Evolutionary conservation across 805 yeast genomes (phyloP), one percentile per base, ranked within the genome.

Genomic region (Candida maesae): DNA sequence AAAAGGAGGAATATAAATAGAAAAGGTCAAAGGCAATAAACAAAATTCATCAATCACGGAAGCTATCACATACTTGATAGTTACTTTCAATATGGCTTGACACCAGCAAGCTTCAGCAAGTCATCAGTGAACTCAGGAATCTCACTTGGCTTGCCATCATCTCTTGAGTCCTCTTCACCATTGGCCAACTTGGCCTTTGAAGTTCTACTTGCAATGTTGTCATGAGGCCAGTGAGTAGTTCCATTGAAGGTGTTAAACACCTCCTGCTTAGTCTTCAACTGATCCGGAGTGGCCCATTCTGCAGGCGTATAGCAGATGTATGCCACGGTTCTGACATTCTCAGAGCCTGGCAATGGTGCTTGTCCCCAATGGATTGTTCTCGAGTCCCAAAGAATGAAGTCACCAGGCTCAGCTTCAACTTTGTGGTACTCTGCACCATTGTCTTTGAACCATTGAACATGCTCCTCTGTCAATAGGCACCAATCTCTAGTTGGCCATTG

Each of bases 321-420:
- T 5, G 61, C 55, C 20, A 56, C 46, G 3, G 64, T 52, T 45
- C 66, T 52, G 35, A 63, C 52, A 29, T 45, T 45, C n/a, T 52
- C 46, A 25, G 58, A 43, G 9, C 46, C 51, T 6, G 46, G 50
- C 8, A 48, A 48, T 23, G 64, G 66, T 20, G 51, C 54, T 29
- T 43, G 51, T 14, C 66, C 65, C 52, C 58, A 61, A 42, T 61
- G 67, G 21, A 52, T 39, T 2, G 51, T 42, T 51, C 65, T 52
- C 9, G 67, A 61, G 41, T 61, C 67, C 67, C 67, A 63, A 5
- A 63, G 25, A 27, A 63, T 59, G 39, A 62, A 44, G 45, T 63
- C 67, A 32, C 67, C 67, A 6, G 64, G 60, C 40, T 60, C 62
- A 26, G 55, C 60, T 13, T 53, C 45, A 5, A 62, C 45, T 47